A percentile compares a stretch with the other conserved stretches of the same genome.
phyloP scores from a whole-genome alignment of 2,329 filamentous ascomycete genomes.

The Trichoderma sp. region DNA sequence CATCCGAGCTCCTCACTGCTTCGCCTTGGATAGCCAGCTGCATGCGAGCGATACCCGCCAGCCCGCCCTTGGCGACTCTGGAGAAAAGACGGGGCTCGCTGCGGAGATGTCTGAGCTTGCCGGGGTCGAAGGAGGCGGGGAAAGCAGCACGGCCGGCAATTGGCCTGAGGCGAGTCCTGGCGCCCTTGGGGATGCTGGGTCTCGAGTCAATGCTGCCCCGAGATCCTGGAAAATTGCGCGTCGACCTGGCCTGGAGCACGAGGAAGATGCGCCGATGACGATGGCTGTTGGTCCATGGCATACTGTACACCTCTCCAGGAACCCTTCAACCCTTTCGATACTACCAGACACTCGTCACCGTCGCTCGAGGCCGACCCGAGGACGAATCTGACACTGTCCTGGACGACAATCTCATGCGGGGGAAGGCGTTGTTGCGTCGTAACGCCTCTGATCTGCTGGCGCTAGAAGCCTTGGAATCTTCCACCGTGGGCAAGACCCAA shows the following conservation, averaged over 20 bases:
- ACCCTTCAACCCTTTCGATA: neutral
- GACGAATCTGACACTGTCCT: neutral
- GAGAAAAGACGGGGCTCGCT: conserved; percentile 23
- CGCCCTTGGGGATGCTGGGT: conserved; percentile 16
- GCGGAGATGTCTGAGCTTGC: conserved; percentile 23
- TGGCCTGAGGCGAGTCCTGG: conserved; percentile 22
- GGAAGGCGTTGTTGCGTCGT: neutral
- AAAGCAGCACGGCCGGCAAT: conserved; percentile 7
- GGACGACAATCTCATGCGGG: neutral
- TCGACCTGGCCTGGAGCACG: conserved; percentile 1
- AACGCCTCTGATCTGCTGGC: conserved; percentile 5
- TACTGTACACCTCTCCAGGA: neutral
- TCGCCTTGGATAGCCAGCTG: neutral
- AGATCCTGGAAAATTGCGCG: conserved; percentile 23
- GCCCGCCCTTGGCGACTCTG: conserved; percentile 21
- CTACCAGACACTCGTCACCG: neutral
- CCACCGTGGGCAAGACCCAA: neutral
- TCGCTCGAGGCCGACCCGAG: neutral
- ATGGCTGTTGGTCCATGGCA: neutral
- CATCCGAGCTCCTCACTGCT: neutral
- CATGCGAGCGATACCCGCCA: conserved; percentile 14
- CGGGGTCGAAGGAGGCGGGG: conserved; percentile 25
- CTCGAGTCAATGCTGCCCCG: conserved; percentile 26
- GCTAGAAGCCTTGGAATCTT: conserved; percentile 28
- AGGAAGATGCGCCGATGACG: conserved; percentile 19